Base-by-base conservation (phyloP, 345 rosid genomes). In the Rubroshorea leprosula region DNA sequence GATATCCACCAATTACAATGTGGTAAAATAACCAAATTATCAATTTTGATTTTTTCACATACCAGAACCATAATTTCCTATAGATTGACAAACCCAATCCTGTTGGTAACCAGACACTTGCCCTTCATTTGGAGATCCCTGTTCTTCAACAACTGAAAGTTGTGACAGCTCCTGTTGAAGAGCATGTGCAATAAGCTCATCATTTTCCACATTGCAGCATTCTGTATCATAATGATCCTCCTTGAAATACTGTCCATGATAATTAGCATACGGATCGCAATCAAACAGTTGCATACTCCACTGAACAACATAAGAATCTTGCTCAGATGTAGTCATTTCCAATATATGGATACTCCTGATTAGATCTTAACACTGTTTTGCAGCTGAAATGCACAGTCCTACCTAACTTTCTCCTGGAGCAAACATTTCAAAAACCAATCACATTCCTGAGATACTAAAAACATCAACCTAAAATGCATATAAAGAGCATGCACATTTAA, bases 111-210 rank as follows among this genome's bases (percentile, higher is more conserved):
- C 43, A 21, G 69, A 27, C 46, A 61, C 41, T 68, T 71, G 78
- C 41, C 49, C 59, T 39, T 54, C 73, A 51, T 25, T 49, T 43
- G 71, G 70, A 71, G 80, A 62, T 14, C 54, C 70, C 35, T 69
- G 70, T 69, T 78, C 60, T 14, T 54, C 70, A 7, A 71, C 71
- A 21, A 80, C 78, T 19, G 85, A 70, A 44, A 84, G 85, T 54
- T 80, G 85, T 18, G 85, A 82, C 41, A 84, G 59, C 55, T 84
- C 82, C 71, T 84, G 49, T 71, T 84, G 91, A 57, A 84, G 85
- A 56, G 73, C 62, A 54, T 50, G 79, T 6, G 91, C 91, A 51
- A 84, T 68, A 22, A 80, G 69, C 69, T 78, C 91, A 48, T 85
- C 83, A 50, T 60, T 62, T 25, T 80, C 85, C 21, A 80, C 57